Evolutionary conservation across 192 early-diverging fungal species (phyloP), one percentile per base, ranked within the genome.

Genomic region (Coemansia sp.): DNA sequence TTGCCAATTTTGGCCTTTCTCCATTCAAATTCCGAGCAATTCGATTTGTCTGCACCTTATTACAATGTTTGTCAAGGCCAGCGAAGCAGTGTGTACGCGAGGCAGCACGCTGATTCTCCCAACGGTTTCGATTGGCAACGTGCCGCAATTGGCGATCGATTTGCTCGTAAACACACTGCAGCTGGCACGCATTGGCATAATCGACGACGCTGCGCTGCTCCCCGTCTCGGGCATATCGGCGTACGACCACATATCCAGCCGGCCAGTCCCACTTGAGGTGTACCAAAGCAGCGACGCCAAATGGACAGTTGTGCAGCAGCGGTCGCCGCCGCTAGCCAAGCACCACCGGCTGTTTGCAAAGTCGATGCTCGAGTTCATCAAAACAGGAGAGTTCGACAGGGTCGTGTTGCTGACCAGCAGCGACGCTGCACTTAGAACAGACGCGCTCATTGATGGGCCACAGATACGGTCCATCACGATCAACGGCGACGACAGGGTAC

Each of bases 71-170:
- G 17, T 53, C 11, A 53, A 53, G 11, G 32, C 52, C 8, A 34
- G 17, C 32, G 52, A 53, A 11, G n/a, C 52, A 32, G 32, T 35
- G 14, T 8, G n/a, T 3, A 65, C 63, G 43, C 58, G 29, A 3
- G 69, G 65, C 60, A 73, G 68, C 44, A 74, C 59, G 48, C 70
- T 76, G 8, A 37, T 75, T 37, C 41, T 77, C 67, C 90, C 90
- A 8, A 72, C 86, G 0, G 87, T 91, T 24, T 90, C 90, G 1
- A 86, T 91, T 35, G 90, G 88, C 19, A 91, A 90, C 56, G 90
- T 90, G n/a, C 88, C 90, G 27, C 90, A 91, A 60, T 68, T 90
- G 12, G 60, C 84, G 0, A 76, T 80, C n/a, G 90, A 91, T 77
- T 69, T 91, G 41, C 57, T 89, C 2, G 81, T 89, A 44, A 83